Percentiles rank a stretch among this genome's conserved stretches.
Evolutionary conservation across 305 asterid species (phyloP).

Genomic region (Fraxinus ornus): DNA sequence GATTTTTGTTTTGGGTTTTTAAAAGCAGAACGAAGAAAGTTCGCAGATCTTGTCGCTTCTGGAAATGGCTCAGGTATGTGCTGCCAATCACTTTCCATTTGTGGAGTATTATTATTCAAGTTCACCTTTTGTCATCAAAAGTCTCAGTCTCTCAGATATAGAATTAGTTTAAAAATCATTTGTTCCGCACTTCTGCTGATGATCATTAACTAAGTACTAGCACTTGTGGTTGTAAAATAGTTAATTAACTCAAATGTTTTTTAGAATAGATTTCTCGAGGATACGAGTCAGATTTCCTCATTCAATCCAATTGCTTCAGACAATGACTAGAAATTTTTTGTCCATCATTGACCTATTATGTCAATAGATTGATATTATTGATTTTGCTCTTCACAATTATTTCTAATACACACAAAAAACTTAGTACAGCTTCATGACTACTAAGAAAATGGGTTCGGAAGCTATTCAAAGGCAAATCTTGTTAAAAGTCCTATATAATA

Average conservation of each 20-base stretch:
- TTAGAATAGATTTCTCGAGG: background rate
- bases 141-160: background rate
- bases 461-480: background rate
- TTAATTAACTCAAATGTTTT: background rate
- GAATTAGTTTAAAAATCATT: background rate
- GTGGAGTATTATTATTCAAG: background rate
- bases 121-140: background rate
- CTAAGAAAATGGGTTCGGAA: background rate
- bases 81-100: conserved; percentile 6
- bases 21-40: conserved; percentile 53
- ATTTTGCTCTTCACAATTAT: background rate
- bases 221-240: background rate
- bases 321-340: background rate
- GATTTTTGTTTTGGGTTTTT: background rate
- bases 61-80: conserved; percentile 88
- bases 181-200: background rate
- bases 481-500: background rate
- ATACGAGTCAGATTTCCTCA: background rate
- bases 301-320: background rate
- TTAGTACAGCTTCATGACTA: background rate
- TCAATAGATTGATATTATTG: background rate
- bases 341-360: background rate
- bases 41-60: conserved; percentile 56
- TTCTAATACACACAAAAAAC: background rate
- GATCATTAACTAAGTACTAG: background rate